These are phyloP conservation scores for Leersia perrieri DNA, from an alignment of 176 grass and related monocot species.

Conservation along the genomic window DNA sequence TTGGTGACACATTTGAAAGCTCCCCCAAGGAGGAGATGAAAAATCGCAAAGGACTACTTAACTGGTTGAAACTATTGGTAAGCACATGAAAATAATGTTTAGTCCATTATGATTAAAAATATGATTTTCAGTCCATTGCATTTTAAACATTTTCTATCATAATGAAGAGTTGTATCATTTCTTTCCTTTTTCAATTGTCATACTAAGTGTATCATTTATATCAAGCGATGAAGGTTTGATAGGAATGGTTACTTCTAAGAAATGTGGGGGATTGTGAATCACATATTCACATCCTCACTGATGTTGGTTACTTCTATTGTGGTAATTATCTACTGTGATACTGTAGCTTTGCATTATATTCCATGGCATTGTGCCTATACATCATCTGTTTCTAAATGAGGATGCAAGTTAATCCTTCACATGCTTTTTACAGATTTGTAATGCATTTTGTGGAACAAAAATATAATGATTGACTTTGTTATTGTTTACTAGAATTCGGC, in stretches of 20 bases:
- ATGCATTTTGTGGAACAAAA: slow-evolving; percentile 1
- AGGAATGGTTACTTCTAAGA: not conserved
- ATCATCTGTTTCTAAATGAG: slow-evolving; percentile 5
- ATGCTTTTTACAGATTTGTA: slow-evolving; percentile 1
- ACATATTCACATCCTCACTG: not conserved
- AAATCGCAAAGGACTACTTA: slow-evolving; percentile 63
- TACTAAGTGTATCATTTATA: not conserved
- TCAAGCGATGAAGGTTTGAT: not conserved
- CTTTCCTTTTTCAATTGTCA: not conserved
- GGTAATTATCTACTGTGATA: not conserved
- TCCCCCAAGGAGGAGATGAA: slow-evolving; percentile 67
- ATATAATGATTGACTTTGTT: not conserved
- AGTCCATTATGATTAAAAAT: not conserved
- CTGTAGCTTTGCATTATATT: slow-evolving; percentile 5
- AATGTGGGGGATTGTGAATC: not conserved
- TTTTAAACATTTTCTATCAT: slow-evolving; percentile 16
- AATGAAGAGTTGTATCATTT: not conserved
- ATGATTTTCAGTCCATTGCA: not conserved
- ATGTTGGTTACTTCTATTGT: not conserved
- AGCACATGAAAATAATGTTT: slow-evolving; percentile 1
- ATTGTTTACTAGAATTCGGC: slow-evolving; percentile 4
- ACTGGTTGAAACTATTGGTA: slow-evolving; percentile 80
- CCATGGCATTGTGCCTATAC: not conserved
- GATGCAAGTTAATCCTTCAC: not conserved
- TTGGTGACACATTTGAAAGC: slow-evolving; percentile 58